Evolutionary conservation across 805 yeast genomes (phyloP).

Genomic region (Yamadazyma akitaensis): DNA sequence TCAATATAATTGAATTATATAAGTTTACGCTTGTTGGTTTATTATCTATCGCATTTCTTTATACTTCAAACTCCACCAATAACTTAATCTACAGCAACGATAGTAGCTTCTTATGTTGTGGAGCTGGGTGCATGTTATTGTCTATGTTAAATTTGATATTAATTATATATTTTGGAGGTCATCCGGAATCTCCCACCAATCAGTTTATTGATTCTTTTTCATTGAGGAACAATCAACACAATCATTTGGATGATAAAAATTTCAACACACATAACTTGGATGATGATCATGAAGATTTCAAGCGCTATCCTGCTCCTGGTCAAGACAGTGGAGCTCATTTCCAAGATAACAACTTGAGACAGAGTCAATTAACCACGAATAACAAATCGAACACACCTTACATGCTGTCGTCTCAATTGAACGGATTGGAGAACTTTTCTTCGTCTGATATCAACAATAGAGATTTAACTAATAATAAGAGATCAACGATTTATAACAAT

Average conservation of each 20-base stretch:
- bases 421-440: slow-evolving; percentile 58
- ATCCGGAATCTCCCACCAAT: slow-evolving; percentile 82
- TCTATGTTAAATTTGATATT: slow-evolving; percentile 81
- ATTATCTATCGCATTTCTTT: slow-evolving; percentile 71
- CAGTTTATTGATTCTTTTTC: slow-evolving; percentile 83
- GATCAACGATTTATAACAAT: slow-evolving; percentile 21
- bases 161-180: slow-evolving; percentile 88
- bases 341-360: slow-evolving; percentile 34
- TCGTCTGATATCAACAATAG: slow-evolving; percentile 32
- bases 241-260: slow-evolving; percentile 27
- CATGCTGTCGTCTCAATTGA: slow-evolving; percentile 53
- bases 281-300: slow-evolving; percentile 27
- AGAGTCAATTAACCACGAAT: slow-evolving; percentile 30
- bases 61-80: slow-evolving; percentile 81
- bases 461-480: slow-evolving; percentile 26
- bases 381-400: slow-evolving; percentile 32
- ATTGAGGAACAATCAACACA: slow-evolving; percentile 42
- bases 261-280: slow-evolving; percentile 15
- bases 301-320: slow-evolving; percentile 13
- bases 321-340: slow-evolving; percentile 10
- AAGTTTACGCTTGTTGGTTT: slow-evolving; percentile 54
- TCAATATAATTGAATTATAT: slow-evolving; percentile 66
- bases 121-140: slow-evolving; percentile 85
- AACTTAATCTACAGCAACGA: slow-evolving; percentile 63
- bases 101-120: slow-evolving; percentile 75